Evolutionary conservation across 1,139 yeast genomes (phyloP).

Genomic region (Yamadazyma epiphylla): DNA sequence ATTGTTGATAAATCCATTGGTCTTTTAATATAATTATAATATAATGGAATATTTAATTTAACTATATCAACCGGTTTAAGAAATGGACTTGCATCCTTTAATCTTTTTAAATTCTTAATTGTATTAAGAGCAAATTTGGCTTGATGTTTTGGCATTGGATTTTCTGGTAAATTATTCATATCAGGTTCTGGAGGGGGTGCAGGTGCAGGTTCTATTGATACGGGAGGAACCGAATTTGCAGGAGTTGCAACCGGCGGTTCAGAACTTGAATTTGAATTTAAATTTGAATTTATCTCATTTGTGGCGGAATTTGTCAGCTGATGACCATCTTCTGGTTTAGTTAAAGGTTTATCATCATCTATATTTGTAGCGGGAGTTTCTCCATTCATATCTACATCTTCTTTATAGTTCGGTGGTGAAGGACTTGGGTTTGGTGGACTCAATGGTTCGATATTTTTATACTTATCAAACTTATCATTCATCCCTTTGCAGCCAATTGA

Average conservation of each 20-base stretch:
- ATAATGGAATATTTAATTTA: constrained; percentile 85
- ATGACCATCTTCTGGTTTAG: neutral
- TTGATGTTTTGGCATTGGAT: constrained; percentile 88
- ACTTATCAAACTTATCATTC: constrained; percentile 3
- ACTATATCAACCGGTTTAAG: constrained; percentile 85
- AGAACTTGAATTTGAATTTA: constrained; percentile 5
- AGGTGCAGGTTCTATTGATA: constrained; percentile 56
- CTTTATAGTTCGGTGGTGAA: constrained; percentile 35
- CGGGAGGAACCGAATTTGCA: constrained; percentile 12
- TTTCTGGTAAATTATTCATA: constrained; percentile 58
- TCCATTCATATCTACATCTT: constrained; percentile 1
- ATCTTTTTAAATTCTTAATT: constrained; percentile 76
- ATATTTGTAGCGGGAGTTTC: neutral
- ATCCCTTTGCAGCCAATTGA: neutral
- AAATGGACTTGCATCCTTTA: constrained; percentile 92
- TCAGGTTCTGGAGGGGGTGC: constrained; percentile 71
- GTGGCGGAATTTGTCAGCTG: constrained; percentile 3
- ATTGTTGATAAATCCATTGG: constrained; percentile 96
- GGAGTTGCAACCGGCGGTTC: constrained; percentile 4
- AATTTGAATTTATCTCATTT: constrained; percentile 1
- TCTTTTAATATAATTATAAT: constrained; percentile 73
- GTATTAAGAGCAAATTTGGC: constrained; percentile 64
- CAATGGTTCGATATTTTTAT: constrained; percentile 23
- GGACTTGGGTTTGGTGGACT: constrained; percentile 48
- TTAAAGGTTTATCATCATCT: constrained; percentile 1